Conservation (phyloP, 2,329 filamentous ascomycete genomes). For the Plectosphaerella sp. region DNA sequence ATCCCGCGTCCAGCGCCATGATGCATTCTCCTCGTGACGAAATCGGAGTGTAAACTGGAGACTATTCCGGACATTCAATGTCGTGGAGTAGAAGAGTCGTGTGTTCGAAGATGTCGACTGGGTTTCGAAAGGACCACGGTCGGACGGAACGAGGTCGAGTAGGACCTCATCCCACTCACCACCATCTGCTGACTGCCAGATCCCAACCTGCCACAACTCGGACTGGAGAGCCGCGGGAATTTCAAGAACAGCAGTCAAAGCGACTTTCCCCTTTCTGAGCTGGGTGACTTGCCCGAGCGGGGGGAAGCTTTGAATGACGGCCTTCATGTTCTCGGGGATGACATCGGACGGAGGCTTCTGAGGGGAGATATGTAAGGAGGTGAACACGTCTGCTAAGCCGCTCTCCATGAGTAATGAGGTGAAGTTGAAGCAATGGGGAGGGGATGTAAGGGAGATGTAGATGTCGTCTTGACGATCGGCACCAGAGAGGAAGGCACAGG, state of each 20-base stretch:
- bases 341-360: constrained; percentile 25
- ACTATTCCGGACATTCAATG: constrained; percentile 37
- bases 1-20: constrained; percentile 70
- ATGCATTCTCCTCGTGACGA: constrained; percentile 41
- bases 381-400: constrained; percentile 31
- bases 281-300: constrained; percentile 72
- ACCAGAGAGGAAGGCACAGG: too few relatives aligned
- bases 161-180: constrained; percentile 50
- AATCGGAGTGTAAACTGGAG: constrained; percentile 70
- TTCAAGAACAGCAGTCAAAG: constrained; percentile 68
- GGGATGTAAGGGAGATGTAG: not conserved
- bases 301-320: constrained; percentile 52
- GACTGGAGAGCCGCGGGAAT: constrained; percentile 50
- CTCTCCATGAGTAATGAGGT: constrained; percentile 10
- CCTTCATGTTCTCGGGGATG: constrained; percentile 27
- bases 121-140: constrained; percentile 44
- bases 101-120: constrained; percentile 22
- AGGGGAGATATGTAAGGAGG: constrained; percentile 30
- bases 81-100: constrained; percentile 7
- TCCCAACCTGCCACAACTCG: constrained; percentile 63
- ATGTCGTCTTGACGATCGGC: not conserved
- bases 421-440: not conserved
- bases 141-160: constrained; percentile 21
- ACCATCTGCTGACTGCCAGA: constrained; percentile 66
- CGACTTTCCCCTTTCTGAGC: constrained; percentile 41